phyloP scores from a whole-genome alignment of 108 stramenopile species.

The Craspedostauros australis region DNA sequence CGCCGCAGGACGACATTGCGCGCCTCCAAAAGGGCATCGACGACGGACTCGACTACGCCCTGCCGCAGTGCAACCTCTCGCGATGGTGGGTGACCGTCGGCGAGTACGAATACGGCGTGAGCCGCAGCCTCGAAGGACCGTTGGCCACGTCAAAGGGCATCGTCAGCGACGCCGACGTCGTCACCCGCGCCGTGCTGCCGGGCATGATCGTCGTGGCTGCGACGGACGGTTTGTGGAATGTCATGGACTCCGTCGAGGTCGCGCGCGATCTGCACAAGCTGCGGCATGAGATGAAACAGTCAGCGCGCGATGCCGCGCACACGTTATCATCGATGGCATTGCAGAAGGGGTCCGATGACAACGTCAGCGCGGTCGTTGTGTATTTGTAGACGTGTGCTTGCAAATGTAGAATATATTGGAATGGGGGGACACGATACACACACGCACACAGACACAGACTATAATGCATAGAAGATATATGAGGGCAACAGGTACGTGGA shows the following conservation, averaged over 20 bases:
- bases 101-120: slow-evolving; percentile 69
- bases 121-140: slow-evolving; percentile 57
- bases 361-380: slow-evolving; percentile 64
- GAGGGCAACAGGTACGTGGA: too few species aligned
- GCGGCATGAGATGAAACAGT: slow-evolving; percentile 26
- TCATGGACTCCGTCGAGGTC: slow-evolving; percentile 72
- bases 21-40: slow-evolving; percentile 42
- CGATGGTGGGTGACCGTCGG: slow-evolving; percentile 53
- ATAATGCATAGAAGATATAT: too few species aligned
- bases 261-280: slow-evolving; percentile 45
- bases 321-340: slow-evolving; percentile 59
- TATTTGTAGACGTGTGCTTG: too few species aligned
- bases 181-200: slow-evolving; percentile 22
- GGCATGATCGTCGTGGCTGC: slow-evolving; percentile 49
- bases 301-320: slow-evolving; percentile 57
- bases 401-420: too few species aligned
- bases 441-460: too few species aligned
- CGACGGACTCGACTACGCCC: slow-evolving; percentile 44
- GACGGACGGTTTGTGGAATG: slow-evolving; percentile 80
- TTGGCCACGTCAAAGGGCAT: slow-evolving; percentile 79
- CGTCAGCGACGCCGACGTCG: slow-evolving; percentile 57
- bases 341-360: slow-evolving; percentile 70
- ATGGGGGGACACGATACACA: too few species aligned
- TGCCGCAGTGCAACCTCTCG: slow-evolving; percentile 48
- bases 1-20: slow-evolving; percentile 53